Conservation (phyloP, 2,329 filamentous ascomycete species). For the Amphichorda felina region DNA sequence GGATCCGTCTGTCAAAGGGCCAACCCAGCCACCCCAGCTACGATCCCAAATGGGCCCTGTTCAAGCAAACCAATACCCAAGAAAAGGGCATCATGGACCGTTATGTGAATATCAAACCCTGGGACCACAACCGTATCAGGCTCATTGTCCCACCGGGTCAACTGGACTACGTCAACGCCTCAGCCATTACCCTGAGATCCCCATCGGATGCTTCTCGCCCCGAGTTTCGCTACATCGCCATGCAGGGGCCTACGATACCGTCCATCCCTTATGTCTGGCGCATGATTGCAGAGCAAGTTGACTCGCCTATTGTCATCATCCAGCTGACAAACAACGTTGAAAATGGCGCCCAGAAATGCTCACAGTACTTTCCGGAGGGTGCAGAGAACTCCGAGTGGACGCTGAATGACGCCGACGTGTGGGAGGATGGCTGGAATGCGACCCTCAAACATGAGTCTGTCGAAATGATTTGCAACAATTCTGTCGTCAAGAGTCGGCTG, state of each 20-base stretch:
- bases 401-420: constrained; percentile 53
- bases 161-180: constrained; percentile 76
- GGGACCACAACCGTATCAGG: constrained; percentile 73
- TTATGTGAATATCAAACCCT: constrained; percentile 84
- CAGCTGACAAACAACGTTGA: constrained; percentile 92
- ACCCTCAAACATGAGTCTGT: constrained; percentile 55
- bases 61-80: constrained; percentile 18
- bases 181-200: constrained; percentile 48
- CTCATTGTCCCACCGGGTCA: constrained; percentile 64
- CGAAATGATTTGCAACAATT: constrained; percentile 40
- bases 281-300: constrained; percentile 76
- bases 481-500: constrained; percentile 66
- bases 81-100: constrained; percentile 49
- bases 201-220: constrained; percentile 22
- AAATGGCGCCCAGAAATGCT: constrained; percentile 69
- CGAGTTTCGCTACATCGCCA: constrained; percentile 67
- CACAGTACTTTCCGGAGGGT: constrained; percentile 67
- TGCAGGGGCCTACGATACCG: constrained; percentile 74
- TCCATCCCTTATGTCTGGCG: constrained; percentile 82
- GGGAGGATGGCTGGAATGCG: constrained; percentile 56
- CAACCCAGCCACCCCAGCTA: constrained; percentile 9
- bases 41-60: constrained; percentile 21
- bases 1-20: constrained; percentile 29
- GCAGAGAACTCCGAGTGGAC: constrained; percentile 34
- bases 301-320: constrained; percentile 68